Conservation (phyloP, 225 moss, liverwort and hornwort species). For the Lunularia cruciata region DNA sequence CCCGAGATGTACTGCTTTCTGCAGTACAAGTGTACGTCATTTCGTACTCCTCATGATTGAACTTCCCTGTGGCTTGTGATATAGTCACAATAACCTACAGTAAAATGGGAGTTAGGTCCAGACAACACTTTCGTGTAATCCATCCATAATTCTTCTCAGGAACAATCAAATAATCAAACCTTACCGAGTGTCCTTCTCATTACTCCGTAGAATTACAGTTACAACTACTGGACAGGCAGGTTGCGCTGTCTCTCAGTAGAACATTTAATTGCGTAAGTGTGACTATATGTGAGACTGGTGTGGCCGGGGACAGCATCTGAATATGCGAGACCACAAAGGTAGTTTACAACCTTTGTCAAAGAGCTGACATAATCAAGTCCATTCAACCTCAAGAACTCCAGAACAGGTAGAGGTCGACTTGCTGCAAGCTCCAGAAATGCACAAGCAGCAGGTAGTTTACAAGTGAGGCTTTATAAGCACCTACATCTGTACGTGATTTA, state of each 20-base stretch:
- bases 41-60: no score
- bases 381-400: conserved; percentile 17
- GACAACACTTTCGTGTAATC: no score
- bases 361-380: conserved; percentile 8
- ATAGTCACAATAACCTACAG: no score
- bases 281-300: conserved; percentile 3
- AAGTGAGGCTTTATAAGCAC: not conserved
- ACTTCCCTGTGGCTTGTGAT: no score
- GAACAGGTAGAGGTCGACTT: not conserved
- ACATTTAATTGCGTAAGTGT: not conserved
- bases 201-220: conserved; percentile 3
- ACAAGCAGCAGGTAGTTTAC: conserved; percentile 25
- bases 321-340: conserved; percentile 15
- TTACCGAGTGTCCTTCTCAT: not conserved
- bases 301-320: conserved; percentile 14
- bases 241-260: not conserved
- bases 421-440: conserved; percentile 5
- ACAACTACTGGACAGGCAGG: not conserved
- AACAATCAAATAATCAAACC: no score
- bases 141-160: no score
- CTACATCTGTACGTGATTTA: conserved; percentile 17
- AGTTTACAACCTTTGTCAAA: conserved; percentile 14
- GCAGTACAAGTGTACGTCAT: no score
- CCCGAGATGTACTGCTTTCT: no score
- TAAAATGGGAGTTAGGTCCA: no score